Conservation (phyloP, 768 basidiomycete species). For the Pleurotus djamor region DNA sequence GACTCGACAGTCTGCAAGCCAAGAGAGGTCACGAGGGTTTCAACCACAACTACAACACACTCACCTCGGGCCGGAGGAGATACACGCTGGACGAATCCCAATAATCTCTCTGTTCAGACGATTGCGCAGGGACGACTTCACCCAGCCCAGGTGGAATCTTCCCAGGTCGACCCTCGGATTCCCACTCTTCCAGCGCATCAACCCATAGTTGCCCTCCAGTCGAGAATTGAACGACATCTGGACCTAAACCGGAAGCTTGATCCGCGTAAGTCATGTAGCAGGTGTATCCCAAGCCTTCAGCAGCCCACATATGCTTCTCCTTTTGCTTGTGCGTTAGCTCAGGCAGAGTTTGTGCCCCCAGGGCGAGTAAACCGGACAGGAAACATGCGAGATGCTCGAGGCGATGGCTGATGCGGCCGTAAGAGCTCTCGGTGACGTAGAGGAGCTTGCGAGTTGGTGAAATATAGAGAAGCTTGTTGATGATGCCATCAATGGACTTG, state of each 20-base stretch:
- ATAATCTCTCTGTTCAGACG: constrained; percentile 49
- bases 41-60: constrained; percentile 15
- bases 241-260: constrained; percentile 64
- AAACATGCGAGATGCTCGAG: constrained; percentile 74
- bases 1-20: constrained; percentile 64
- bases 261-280: constrained; percentile 75
- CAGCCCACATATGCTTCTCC: constrained; percentile 72
- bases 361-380: constrained; percentile 62
- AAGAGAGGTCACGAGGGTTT: neutral
- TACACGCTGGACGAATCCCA: constrained; percentile 40
- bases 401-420: constrained; percentile 32
- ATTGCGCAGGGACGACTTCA: constrained; percentile 35
- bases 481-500: constrained; percentile 47
- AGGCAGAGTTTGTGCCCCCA: constrained; percentile 52
- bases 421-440: constrained; percentile 54
- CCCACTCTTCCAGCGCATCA: constrained; percentile 48
- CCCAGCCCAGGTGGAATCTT: constrained; percentile 54
- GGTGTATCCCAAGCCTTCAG: constrained; percentile 69
- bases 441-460: constrained; percentile 57
- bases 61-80: constrained; percentile 70
- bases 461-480: constrained; percentile 55
- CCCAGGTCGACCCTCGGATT: constrained; percentile 33
- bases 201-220: constrained; percentile 33
- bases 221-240: constrained; percentile 47
- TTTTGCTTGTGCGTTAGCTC: constrained; percentile 27